Evolutionary conservation across 306 rosid genomes (phyloP).

Genomic region (Oxytropis ochrocephala): DNA sequence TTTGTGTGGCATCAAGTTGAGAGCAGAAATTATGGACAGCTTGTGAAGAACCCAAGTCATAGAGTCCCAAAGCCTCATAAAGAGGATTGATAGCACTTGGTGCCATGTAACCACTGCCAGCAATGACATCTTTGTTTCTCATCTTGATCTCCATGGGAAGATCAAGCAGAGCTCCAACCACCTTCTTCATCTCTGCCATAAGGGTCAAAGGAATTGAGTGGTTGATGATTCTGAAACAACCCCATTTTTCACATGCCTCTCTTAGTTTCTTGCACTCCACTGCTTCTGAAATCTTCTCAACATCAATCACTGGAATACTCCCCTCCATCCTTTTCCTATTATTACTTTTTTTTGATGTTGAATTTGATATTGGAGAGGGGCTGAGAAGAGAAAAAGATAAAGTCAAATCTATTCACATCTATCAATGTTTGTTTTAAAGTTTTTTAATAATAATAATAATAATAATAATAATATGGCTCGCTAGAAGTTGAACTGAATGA

Average conservation of each 20-base stretch:
- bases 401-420: not conserved
- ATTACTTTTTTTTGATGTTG: not conserved
- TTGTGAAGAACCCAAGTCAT: constrained; percentile 37
- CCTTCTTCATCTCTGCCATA: constrained; percentile 46
- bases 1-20: constrained; percentile 33
- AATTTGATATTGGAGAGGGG: too few relatives aligned
- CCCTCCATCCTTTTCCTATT: not conserved
- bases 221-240: constrained; percentile 55
- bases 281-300: constrained; percentile 17
- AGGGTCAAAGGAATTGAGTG: constrained; percentile 36
- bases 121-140: constrained; percentile 34
- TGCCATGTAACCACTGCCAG: constrained; percentile 44
- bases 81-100: constrained; percentile 38
- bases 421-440: too few relatives aligned
- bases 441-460: too few relatives aligned
- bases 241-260: constrained; percentile 54
- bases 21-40: constrained; percentile 39
- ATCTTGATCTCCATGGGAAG: constrained; percentile 51
- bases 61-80: constrained; percentile 44
- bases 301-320: constrained; percentile 39
- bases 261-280: constrained; percentile 35
- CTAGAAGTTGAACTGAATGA: too few relatives aligned
- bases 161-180: constrained; percentile 34
- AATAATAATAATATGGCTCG: too few relatives aligned
- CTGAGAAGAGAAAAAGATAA: not conserved